These are phyloP conservation scores for Stagonosporopsis tanaceti DNA, from an alignment of 2,329 filamentous ascomycete genomes.

Conservation along the genomic window DNA sequence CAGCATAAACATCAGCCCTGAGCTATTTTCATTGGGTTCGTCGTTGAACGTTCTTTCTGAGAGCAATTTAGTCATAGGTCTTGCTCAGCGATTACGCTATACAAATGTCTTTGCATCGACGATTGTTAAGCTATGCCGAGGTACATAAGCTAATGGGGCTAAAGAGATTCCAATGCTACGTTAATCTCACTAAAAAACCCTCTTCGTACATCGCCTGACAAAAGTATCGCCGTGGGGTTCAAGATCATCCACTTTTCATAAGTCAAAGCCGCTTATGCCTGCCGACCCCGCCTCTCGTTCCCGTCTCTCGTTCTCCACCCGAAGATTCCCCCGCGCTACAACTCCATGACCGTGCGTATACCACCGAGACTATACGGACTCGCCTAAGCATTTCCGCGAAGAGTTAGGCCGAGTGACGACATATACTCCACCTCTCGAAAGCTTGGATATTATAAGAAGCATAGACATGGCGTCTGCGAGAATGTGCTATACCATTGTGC, in stretches of 20 bases:
- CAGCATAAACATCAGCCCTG: not conserved
- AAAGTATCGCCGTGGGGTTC: conserved; percentile 1
- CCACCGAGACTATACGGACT: not conserved
- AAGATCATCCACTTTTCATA: not conserved
- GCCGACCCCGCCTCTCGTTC: conserved; percentile 8
- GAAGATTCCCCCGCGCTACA: conserved; percentile 7
- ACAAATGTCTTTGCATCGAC: not conserved
- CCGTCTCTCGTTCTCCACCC: not conserved
- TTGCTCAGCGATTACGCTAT: not conserved
- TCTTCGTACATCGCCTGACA: not conserved
- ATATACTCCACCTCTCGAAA: not conserved
- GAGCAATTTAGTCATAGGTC: not conserved
- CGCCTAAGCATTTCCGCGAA: not conserved
- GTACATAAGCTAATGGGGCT: not conserved
- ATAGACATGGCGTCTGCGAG: not conserved
- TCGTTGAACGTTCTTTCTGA: not conserved
- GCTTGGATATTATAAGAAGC: conserved; percentile 1
- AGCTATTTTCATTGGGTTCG: not conserved
- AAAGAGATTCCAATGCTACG: not conserved
- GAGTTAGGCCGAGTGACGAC: conserved; percentile 11
- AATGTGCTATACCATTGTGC: not conserved
- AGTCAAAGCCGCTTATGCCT: not conserved
- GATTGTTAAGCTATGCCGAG: not conserved
- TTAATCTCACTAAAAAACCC: not conserved
- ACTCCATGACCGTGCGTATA: not conserved